Base-by-base conservation (phyloP, 140 eudicot species). In the Ambrosia hybrid region DNA sequence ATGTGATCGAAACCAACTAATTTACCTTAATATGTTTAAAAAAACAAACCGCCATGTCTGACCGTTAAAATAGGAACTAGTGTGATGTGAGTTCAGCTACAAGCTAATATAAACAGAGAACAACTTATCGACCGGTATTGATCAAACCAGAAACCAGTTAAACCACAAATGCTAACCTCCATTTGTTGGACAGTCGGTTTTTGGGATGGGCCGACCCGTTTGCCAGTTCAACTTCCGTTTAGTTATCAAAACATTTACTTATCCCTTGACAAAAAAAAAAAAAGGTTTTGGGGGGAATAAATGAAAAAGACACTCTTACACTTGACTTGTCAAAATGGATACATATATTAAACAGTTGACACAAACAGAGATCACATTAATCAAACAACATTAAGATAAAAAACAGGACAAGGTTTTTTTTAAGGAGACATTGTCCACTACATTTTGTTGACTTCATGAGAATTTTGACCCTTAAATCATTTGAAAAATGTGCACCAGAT, bases 391-490 rank as follows among this genome's bases (percentile, higher is more conserved):
- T 59, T 33, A 59, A 58, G n/a, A 30, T 9, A 39, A 58, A 30
- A 58, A 26, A 59, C 61, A 56, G 10, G 53, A 48, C 53, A 56
- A 56, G 34, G 61, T 26, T 53, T 53, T 53, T 53, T 53, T n/a
- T n/a, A 15, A 53, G 59, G 59, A 53, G 26, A 57, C 63, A 57
- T 57, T 21, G 2, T 55, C 60, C 60, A 57, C 37, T 16, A 6
- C 63, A 56, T 56, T 56, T 55, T 6, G 39, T 57, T 57, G 64
- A 57, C 15, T 59, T 58, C 65, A 58, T 57, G 62, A 57, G 36
- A 37, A 57, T 57, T 57, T 58, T 30, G 65, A 58, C 10, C 5
- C 14, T 26, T 34, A 8, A 58, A 58, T 30, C 41, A 58, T 58
- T 58, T 58, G 41, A 58, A 58, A 26, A 58, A 57, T 9, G 14